Conservation (phyloP, 768 basidiomycete genomes). For the Floccularia luteovirens region DNA sequence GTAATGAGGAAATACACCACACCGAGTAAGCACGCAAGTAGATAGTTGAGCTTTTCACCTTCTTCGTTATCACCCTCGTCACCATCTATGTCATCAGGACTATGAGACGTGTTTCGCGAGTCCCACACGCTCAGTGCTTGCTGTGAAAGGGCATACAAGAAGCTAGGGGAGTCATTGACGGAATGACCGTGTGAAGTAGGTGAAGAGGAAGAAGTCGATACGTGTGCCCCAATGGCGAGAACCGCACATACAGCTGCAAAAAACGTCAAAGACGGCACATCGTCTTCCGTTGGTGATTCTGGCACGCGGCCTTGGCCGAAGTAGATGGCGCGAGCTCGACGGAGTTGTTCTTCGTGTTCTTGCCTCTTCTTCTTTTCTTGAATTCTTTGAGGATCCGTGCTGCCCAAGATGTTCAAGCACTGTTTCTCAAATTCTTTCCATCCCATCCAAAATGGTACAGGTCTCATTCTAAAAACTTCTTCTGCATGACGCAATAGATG, state of each 20-base stretch:
- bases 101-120: too few species aligned
- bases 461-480: constrained; percentile 14
- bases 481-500: constrained; percentile 18
- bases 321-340: not conserved
- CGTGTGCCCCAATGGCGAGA: constrained; percentile 48
- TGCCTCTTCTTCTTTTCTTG: constrained; percentile 1
- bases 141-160: constrained; percentile 26
- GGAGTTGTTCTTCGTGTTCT: not conserved
- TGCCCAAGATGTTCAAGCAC: constrained; percentile 8
- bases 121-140: constrained; percentile 33
- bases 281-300: not conserved
- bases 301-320: not conserved
- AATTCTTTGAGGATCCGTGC: not conserved
- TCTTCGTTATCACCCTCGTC: constrained; percentile 10
- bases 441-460: constrained; percentile 14
- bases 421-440: constrained; percentile 11
- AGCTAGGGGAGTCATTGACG: constrained; percentile 15
- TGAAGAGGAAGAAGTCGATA: constrained; percentile 3
- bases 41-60: constrained; percentile 37
- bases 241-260: constrained; percentile 53
- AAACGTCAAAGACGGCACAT: constrained; percentile 26
- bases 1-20: constrained; percentile 26
- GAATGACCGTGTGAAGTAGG: not conserved
- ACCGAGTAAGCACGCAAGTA: constrained; percentile 53
- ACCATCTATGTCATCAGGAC: constrained; percentile 4